Evolutionary conservation across 495 filamentous ascomycete genomes (phyloP), one percentile per base, ranked within the genome.

Genomic region (Talaromyces proteolyticus): DNA sequence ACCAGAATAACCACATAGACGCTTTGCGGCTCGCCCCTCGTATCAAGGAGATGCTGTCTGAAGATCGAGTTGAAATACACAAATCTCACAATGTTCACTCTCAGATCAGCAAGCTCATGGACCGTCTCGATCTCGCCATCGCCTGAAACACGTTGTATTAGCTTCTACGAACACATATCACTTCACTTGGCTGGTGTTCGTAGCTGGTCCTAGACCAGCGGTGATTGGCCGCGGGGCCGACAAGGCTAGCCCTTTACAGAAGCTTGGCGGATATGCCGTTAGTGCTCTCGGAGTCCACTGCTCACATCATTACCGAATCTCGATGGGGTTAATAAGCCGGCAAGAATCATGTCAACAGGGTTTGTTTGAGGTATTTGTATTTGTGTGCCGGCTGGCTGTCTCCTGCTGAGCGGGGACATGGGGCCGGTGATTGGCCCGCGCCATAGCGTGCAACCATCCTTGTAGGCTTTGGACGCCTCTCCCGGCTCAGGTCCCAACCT

Each of bases 1-100:
- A 73, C 14, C 57, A 52, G 34, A 57, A 63, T 25, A 55, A 63
- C 7, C 50, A 57, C 39, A 52, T 52, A 17, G 59, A 68, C 42
- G 66, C 60, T 21, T 55, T 62, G 36, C 52, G 39, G 34, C 44
- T 73, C 29, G 68, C 63, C 29, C 58, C 49, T 2, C 53, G 61
- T 24, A 56, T 75, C 40, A 65, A 70, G 37, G 40, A 60, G 23
- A 45, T 66, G 6, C 51, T 69, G 10, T 57, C 63, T 7, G 61
- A 58, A 23, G 44, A 63, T 34, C 6, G 25, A 42, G 39, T 50
- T 24, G 19, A n/a, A 34, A 11, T 17, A 14, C 18, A 26, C 21
- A n/a, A 26, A 41, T 16, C 17, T 11, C 21, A 52, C 41, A 39
- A 24, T 8, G 38, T 45, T 55, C 47, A 47, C 64, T 12, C 54